Percentiles rank a stretch among this genome's conserved stretches.
These are phyloP conservation scores for Lentinula aciculospora DNA, from an alignment of 768 basidiomycete genomes.

Conservation along the genomic window DNA sequence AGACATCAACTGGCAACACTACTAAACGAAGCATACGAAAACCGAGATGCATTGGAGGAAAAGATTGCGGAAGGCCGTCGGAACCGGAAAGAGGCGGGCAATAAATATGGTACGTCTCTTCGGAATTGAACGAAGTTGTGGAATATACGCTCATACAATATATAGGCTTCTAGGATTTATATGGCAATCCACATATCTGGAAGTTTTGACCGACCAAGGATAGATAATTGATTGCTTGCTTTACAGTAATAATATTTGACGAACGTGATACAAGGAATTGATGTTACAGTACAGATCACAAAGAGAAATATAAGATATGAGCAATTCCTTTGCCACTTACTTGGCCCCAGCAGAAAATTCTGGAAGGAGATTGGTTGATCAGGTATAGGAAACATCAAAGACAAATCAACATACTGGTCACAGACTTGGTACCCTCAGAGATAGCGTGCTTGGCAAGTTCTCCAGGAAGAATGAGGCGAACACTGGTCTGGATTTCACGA, in stretches of 20 bases:
- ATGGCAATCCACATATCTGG: background rate
- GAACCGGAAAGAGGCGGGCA: constrained; percentile 86
- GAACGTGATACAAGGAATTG: background rate
- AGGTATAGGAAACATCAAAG: constrained; percentile 3
- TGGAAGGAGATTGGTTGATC: constrained; percentile 14
- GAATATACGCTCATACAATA: background rate
- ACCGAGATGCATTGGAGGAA: constrained; percentile 79
- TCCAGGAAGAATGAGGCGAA: constrained; percentile 93
- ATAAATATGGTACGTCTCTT: constrained; percentile 71
- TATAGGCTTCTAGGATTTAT: constrained; percentile 23
- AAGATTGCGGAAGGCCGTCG: constrained; percentile 76
- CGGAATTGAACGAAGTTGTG: background rate
- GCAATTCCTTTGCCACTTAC: constrained; percentile 21
- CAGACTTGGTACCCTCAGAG: constrained; percentile 77
- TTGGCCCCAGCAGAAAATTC: constrained; percentile 61
- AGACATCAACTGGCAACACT: constrained; percentile 78
- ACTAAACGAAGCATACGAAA: constrained; percentile 77
- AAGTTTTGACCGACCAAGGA: background rate
- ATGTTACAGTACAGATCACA: constrained; percentile 5
- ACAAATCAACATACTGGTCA: constrained; percentile 37
- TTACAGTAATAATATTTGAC: constrained; percentile 5
- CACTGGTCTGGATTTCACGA: constrained; percentile 95
- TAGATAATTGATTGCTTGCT: background rate
- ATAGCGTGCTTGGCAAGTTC: constrained; percentile 99
- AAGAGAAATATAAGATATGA: background rate